Base-by-base conservation (phyloP, 768 basidiomycete species). In the Russula dissimulans region DNA sequence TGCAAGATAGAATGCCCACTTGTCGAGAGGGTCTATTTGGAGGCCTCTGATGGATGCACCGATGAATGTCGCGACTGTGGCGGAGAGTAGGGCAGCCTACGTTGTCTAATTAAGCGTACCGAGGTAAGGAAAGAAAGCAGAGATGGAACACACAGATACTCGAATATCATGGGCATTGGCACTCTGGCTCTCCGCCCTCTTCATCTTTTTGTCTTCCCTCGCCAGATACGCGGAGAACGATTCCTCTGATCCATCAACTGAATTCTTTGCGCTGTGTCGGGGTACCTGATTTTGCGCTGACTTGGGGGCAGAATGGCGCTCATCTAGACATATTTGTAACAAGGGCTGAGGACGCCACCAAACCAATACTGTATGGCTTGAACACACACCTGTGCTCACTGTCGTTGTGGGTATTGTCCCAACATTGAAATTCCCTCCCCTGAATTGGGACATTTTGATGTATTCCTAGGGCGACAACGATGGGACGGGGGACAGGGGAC, bases 41-140 rank as follows among this genome's bases (percentile, higher is more conserved):
- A 61, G 42, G 15, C 60, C 49, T 6, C 42, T 48, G 18, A 61
- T 36, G 6, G 60, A 61, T 17, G 48, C 54, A 5, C 60, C 60
- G 2, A 54, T 43, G 2, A 61, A n/a, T 34, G 53, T 56, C 36
- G 60, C 60, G 7, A 61, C 54, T 4, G 60, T 56, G 14, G 49
- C 43, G 0, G 60, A 34, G n/a, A 61, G 60, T 10, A 61, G 31
- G 22, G 54, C 60, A 32, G 54, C 60, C 60, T 61, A 31, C 7
- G 12, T 51, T 10, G 34, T 15, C 7, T 31, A 44, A 6, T 55
- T 15, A 8, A 50, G 54, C 9, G 29, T 12, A 12, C 15, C 22
- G 22, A 4, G 14, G 14, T 8, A 5, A 22, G 5, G n/a, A 18
- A 9, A 15, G 6, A 5, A 14, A 5, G 11, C 17, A n/a, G 17